These are phyloP conservation scores for Termitomyces sp. DNA, from an alignment of 768 basidiomycete genomes.

Conservation along the genomic window DNA sequence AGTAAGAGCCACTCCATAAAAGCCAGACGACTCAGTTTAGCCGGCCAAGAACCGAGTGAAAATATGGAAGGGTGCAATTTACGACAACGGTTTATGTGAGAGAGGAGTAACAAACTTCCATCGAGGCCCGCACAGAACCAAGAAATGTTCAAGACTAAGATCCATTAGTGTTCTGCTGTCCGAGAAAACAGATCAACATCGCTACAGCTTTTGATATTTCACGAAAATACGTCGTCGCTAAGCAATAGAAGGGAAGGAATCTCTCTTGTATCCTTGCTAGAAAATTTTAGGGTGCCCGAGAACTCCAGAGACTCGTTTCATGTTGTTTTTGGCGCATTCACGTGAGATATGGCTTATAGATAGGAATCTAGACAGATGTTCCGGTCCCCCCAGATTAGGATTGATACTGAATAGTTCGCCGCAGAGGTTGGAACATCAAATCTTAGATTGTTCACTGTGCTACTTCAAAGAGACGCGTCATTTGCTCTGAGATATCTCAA, in stretches of 20 bases:
- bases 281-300: not conserved
- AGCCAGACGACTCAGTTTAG: not conserved
- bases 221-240: not conserved
- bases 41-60: not conserved
- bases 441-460: not conserved
- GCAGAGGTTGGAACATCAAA: not conserved
- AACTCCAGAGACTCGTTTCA: not conserved
- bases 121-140: not conserved
- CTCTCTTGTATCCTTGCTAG: not conserved
- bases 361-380: too few species aligned
- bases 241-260: not conserved
- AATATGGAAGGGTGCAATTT: not conserved
- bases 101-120: not conserved
- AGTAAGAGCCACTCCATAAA: not conserved
- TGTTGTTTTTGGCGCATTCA: not conserved
- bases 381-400: not conserved
- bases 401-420: not conserved
- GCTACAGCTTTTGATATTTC: too few species aligned
- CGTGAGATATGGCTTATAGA: not conserved
- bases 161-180: not conserved
- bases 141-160: not conserved
- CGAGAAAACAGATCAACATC: not conserved
- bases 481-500: not conserved
- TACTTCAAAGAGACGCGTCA: not conserved
- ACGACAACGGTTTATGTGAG: not conserved